Base-by-base conservation (phyloP, 768 basidiomycete genomes). In the Phylloporus rhodoxanthus region DNA sequence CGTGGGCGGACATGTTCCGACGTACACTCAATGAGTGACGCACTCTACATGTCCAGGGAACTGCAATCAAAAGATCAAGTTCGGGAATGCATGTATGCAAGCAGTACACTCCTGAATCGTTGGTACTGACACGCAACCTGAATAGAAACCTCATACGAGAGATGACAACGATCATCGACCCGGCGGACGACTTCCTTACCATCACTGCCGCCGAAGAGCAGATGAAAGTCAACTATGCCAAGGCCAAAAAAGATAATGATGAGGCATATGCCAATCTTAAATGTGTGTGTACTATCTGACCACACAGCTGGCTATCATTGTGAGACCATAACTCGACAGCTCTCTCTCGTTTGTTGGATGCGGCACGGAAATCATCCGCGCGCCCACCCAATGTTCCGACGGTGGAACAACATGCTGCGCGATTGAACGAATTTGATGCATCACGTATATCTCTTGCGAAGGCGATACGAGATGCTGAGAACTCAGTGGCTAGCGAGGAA, bases 131-230 rank as follows among this genome's bases (percentile, higher is more conserved):
- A 23, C 10, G n/a, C 42, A 38, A 41, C 7, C 14, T 13, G 30
- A 41, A 30, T 52, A 88, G 86, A 43, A 81, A 82, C 55, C 77
- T 83, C 15, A 80, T 88, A 40, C 75, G 74, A 54, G 82, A 81
- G 52, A 85, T 89, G 78, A 70, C 78, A 28, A 75, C 78, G 4
- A 81, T 88, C 50, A 85, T 91, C 47, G 82, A 87, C 58, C 85
- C 86, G 10, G 82, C 85, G 37, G 85, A 88, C 46, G 88, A 91
- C 65, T 88, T 81, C 61, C 68, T 84, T 50, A 83, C 84, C 11
- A 86, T 91, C 43, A 80, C 82, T 14, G 79, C 77, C 7, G 82
- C 86, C 8, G 85, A 90, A 57, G 81, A 88, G 51, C 81, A 76
- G 55, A 81, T 87, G 61, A 76, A 76, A 13, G 57, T 73, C 7